These are phyloP conservation scores for Colletotrichum endophyticum DNA, from an alignment of 2,329 filamentous ascomycete genomes.

Conservation along the genomic window DNA sequence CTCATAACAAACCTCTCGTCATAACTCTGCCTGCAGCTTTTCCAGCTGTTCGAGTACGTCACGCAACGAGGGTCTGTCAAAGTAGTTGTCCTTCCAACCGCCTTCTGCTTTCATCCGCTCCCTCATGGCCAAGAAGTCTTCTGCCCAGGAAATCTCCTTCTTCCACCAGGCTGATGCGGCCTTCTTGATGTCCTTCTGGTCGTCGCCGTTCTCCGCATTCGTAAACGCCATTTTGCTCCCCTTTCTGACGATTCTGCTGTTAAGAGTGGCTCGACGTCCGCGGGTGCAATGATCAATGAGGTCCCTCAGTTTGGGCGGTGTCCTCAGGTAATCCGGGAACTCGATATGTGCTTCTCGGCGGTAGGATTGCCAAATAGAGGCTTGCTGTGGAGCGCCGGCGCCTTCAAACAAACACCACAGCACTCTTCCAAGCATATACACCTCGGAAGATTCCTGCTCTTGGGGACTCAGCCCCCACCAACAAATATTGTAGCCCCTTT, in stretches of 20 bases:
- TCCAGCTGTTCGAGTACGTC: constrained; percentile 39
- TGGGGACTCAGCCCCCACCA: constrained; percentile 56
- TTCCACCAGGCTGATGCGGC: constrained; percentile 54
- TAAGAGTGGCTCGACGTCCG: constrained; percentile 50
- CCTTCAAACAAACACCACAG: constrained; percentile 70
- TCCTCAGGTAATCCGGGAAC: constrained; percentile 57
- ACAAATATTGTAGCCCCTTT: constrained; percentile 57
- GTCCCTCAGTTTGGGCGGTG: constrained; percentile 47
- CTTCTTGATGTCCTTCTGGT: constrained; percentile 37
- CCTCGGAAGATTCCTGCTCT: constrained; percentile 63
- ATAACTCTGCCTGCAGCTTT: constrained; percentile 27
- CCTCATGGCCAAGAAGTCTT: constrained; percentile 50
- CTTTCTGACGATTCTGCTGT: constrained; percentile 47
- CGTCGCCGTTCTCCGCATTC: constrained; percentile 33
- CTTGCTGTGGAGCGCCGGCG: constrained; percentile 60
- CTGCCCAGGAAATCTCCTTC: constrained; percentile 50
- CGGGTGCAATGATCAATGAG: constrained; percentile 59
- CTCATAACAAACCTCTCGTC: background rate
- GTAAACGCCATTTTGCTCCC: constrained; percentile 52
- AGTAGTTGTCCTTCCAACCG: constrained; percentile 56
- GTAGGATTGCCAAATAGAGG: constrained; percentile 65
- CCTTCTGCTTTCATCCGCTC: constrained; percentile 40
- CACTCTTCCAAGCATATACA: constrained; percentile 66
- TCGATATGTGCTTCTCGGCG: constrained; percentile 59
- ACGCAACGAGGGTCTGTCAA: constrained; percentile 48